These are phyloP conservation scores for Coemansia sp. DNA, from an alignment of 192 early-diverging fungal genomes.

Conservation along the genomic window DNA sequence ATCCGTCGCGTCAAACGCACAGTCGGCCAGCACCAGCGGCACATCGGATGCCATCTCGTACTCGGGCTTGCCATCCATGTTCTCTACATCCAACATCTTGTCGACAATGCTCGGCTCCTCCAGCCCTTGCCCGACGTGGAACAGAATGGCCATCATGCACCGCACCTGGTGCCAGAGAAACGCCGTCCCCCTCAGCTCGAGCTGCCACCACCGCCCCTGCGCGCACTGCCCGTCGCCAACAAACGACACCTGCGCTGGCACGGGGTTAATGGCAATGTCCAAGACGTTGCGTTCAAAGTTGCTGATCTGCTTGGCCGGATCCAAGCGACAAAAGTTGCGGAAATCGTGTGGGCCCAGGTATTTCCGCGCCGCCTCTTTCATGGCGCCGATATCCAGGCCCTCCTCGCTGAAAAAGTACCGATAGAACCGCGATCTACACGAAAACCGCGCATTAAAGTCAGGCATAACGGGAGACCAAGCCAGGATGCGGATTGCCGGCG, in stretches of 20 bases:
- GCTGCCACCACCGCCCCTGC: conserved; percentile 52
- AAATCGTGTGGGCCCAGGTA: conserved; percentile 89
- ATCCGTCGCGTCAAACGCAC: conserved; percentile 62
- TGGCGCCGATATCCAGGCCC: conserved; percentile 68
- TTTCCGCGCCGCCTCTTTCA: conserved; percentile 69
- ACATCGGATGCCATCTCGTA: conserved; percentile 92
- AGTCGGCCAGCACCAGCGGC: conserved; percentile 89
- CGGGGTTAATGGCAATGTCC: conserved; percentile 60
- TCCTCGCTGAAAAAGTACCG: conserved; percentile 81
- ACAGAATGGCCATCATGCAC: conserved; percentile 91
- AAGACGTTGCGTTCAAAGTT: conserved; percentile 78
- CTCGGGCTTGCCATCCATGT: conserved; percentile 70
- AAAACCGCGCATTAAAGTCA: conserved; percentile 85
- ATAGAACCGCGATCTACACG: conserved; percentile 82
- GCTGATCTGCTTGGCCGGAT: conserved; percentile 77
- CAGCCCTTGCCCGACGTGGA: conserved; percentile 78
- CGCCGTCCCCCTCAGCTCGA: conserved; percentile 81
- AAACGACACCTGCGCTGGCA: conserved; percentile 26
- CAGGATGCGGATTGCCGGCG: conserved; percentile 84
- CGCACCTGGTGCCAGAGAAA: conserved; percentile 99
- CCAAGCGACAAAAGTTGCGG: conserved; percentile 94
- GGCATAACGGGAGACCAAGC: conserved; percentile 82
- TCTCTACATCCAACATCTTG: conserved; percentile 65
- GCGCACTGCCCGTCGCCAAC: conserved; percentile 16
- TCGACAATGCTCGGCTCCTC: conserved; percentile 73